A percentile compares a stretch with the other conserved stretches of the same genome.
phyloP scores from a whole-genome alignment of 495 filamentous ascomycete species.

The Opeltia flavorubescens region DNA sequence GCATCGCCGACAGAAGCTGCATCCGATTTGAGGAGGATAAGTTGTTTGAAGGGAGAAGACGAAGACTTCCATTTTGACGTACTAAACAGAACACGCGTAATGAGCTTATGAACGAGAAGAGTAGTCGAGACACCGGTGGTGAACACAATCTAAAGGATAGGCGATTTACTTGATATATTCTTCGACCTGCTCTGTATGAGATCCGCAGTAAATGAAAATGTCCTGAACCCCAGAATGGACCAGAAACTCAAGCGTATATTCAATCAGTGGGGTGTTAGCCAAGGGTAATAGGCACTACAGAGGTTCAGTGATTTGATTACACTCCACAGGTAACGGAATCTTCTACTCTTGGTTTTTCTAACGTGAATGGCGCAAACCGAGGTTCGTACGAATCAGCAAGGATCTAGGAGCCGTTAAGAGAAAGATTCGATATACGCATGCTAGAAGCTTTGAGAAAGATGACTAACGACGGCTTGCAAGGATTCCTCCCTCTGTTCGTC shows the following conservation, averaged over 20 bases:
- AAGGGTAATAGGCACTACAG: conserved; percentile 73
- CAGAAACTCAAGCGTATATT: conserved; percentile 94
- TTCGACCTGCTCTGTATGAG: conserved; percentile 82
- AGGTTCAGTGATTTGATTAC: neutral
- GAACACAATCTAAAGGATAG: neutral
- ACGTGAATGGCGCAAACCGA: conserved; percentile 74
- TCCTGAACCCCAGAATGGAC: conserved; percentile 87
- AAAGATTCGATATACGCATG: conserved; percentile 14
- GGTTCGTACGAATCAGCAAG: conserved; percentile 91
- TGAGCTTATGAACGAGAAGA: neutral
- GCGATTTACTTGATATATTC: conserved; percentile 53
- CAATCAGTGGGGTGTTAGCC: conserved; percentile 86
- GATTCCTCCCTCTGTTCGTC: conserved; percentile 67
- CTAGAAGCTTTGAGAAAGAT: neutral
- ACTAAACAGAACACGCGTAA: conserved; percentile 17
- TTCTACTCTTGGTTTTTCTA: conserved; percentile 72
- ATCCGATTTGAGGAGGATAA: conserved; percentile 77
- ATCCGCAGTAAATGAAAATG: conserved; percentile 80
- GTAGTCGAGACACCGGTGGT: neutral
- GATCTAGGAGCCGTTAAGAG: conserved; percentile 33
- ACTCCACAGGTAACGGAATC: neutral
- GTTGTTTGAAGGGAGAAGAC: conserved; percentile 69
- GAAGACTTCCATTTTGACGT: conserved; percentile 52
- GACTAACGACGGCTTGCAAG: conserved; percentile 74
- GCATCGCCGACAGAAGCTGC: conserved; percentile 87